Base-by-base conservation (phyloP, 192 early-diverging fungal species). In the Borealophlyctis nickersoniae region DNA sequence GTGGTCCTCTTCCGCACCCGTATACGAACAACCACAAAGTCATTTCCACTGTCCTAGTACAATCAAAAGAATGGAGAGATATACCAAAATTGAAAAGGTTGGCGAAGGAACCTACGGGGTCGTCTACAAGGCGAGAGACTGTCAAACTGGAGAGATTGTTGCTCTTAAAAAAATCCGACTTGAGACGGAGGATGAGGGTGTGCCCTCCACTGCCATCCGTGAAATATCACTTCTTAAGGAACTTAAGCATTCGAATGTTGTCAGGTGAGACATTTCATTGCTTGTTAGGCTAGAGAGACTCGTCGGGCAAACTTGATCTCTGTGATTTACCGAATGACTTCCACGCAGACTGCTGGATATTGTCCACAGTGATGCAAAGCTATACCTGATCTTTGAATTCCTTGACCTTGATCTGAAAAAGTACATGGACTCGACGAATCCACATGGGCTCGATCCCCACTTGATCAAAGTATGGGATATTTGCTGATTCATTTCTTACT, bases 171-270 rank as follows among this genome's bases (percentile, higher is more conserved):
- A 98, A 75, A 98, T 98, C 49, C 80, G 88, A 52, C 78, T 96
- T 45, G 93, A 81, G 57, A 75, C 74, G 13, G 81, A 83, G 58
- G 76, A 81, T 36, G 92, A 95, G 71, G 92, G 94, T 73, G 93
- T 94, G 35, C 96, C 96, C 26, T 94, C 92, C 5, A 99, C 96
- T 14, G 96, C 96, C 57, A 94, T 99, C 67, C 84, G 96, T 34
- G 96, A 99, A 79, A 98, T 99, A 66, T 96, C 95, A 11, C 77
- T 99, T 60, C 91, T 99, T 86, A 95, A 95, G 69, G 96, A 99
- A 74, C 80, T 99, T 53, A 84, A 88, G 56, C 96, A 98, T 70
- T 77, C 84, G 33, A 98, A 99, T 71, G 89, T 96, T 69, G 88
- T 97, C 32, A 65, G 54, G 75, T 82, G 35, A 33, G 65, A 52